Base-by-base conservation (phyloP, 192 early-diverging fungal genomes). In the Thamnidium elegans region DNA sequence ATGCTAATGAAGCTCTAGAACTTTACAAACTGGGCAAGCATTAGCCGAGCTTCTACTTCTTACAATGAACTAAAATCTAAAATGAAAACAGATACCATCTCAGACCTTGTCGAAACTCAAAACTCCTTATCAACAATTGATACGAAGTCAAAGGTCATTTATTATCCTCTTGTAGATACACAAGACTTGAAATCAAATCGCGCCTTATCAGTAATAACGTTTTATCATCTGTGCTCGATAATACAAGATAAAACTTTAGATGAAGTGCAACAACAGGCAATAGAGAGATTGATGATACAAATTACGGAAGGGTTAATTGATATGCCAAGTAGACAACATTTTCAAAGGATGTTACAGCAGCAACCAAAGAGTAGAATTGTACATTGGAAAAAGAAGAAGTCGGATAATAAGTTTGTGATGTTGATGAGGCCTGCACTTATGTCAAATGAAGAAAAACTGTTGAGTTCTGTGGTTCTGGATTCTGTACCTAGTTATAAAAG, bases 231-330 rank as follows among this genome's bases (percentile, higher is more conserved):
- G 21, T 65, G 63, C 46, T n/a, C 53, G 14, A 9, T 23, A 39
- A 9, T 39, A 9, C 36, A 39, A 39, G 36, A 39, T 10, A 39
- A 39, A 39, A n/a, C 4, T 34, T 45, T 10, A n/a, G 56, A 10
- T 11, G 15, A 0, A 9, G 11, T 4, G 44, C 45, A 17, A 11
- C 55, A 20, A 9, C 44, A 32, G 54, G 56, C 4, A 20, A 36
- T 66, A 7, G 54, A 54, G n/a, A 19, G 54, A 7, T 17, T 58
- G 10, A n/a, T 50, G 23, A 19, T 66, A 6, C 64, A 66, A n/a
- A 48, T 66, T 14, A 54, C 56, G 1, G 64, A 66, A 30, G 64
- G 42, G 4, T 36, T 66, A 17, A 23, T 30, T 20, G 64, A 66
- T 30, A 23, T 3, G 7, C 42, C 42, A 14, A 20, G 23, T 9